A percentile compares a stretch with the other conserved stretches of the same genome.
These are phyloP conservation scores for Alloascoidea africana DNA, from an alignment of 805 yeast species.

Conservation along the genomic window DNA sequence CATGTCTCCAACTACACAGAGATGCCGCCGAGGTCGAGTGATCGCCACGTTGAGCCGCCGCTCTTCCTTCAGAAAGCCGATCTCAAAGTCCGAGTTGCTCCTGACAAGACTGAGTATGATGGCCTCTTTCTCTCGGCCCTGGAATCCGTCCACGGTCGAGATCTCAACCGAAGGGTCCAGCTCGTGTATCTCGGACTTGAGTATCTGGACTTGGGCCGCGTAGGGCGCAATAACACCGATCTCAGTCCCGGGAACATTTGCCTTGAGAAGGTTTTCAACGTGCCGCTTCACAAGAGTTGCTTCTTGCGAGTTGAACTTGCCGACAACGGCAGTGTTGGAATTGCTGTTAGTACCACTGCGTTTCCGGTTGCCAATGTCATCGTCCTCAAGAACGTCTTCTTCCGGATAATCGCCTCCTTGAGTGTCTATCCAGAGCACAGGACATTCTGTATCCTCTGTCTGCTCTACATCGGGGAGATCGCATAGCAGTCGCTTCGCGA, in stretches of 20 bases:
- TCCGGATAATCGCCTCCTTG: constrained; percentile 81
- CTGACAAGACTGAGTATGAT: constrained; percentile 73
- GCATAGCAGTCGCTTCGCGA: constrained; percentile 30
- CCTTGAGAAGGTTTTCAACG: constrained; percentile 29
- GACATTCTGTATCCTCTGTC: constrained; percentile 39
- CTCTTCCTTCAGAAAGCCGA: constrained; percentile 72
- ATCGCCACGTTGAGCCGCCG: constrained; percentile 86
- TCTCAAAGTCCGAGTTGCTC: constrained; percentile 51
- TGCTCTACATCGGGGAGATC: constrained; percentile 37
- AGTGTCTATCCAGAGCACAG: constrained; percentile 79
- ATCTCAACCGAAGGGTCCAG: constrained; percentile 42
- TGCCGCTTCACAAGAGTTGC: constrained; percentile 45
- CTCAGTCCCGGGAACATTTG: constrained; percentile 35
- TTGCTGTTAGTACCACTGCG: constrained; percentile 9
- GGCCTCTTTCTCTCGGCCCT: constrained; percentile 88
- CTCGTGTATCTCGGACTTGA: constrained; percentile 30
- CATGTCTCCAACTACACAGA: constrained; percentile 78
- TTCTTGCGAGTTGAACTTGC: constrained; percentile 72
- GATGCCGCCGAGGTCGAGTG: constrained; percentile 75
- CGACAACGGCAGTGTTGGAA: constrained; percentile 18
- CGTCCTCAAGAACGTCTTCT: constrained; percentile 22
- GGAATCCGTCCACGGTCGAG: constrained; percentile 91
- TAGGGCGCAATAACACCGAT: constrained; percentile 90
- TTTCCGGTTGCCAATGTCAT: constrained; percentile 7
- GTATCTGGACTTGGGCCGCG: constrained; percentile 62